Percentiles rank a stretch among this genome's conserved stretches.
Evolutionary conservation across 106 monocot species (phyloP).

Genomic region (Vanilla planifolia): DNA sequence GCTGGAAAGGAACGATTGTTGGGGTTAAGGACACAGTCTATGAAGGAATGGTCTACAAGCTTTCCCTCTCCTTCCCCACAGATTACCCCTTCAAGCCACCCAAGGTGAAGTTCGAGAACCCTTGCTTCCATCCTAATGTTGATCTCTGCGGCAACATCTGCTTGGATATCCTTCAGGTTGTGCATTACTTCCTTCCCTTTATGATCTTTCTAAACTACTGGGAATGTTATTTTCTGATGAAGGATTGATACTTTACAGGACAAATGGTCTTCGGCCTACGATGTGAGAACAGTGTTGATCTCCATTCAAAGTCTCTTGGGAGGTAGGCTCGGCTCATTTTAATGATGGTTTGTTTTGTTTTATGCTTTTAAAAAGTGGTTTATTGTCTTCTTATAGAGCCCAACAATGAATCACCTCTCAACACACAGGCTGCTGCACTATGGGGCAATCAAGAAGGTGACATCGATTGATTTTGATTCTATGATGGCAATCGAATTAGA

Average conservation of each 20-base stretch:
- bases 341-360: no score
- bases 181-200: background rate
- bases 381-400: slow-evolving; percentile 49
- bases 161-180: slow-evolving; percentile 94
- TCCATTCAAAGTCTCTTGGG: slow-evolving; percentile 93
- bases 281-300: slow-evolving; percentile 73
- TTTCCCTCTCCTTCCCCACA: slow-evolving; percentile 64
- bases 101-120: slow-evolving; percentile 77
- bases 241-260: slow-evolving; percentile 38
- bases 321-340: slow-evolving; percentile 30
- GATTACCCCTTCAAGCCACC: slow-evolving; percentile 99
- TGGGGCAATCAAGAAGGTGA: slow-evolving; percentile 89
- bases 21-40: slow-evolving; percentile 89
- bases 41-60: slow-evolving; percentile 78
- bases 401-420: slow-evolving; percentile 95
- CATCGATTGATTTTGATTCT: background rate
- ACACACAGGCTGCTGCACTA: slow-evolving; percentile 86
- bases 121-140: slow-evolving; percentile 95
- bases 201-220: background rate
- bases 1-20: slow-evolving; percentile 89
- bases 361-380: no score
- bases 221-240: background rate
- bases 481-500: background rate
- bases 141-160: slow-evolving; percentile 84
- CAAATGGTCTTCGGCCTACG: slow-evolving; percentile 98